phyloP scores from a whole-genome alignment of 192 early-diverging fungal species.

The Rhizophagus prolifer region DNA sequence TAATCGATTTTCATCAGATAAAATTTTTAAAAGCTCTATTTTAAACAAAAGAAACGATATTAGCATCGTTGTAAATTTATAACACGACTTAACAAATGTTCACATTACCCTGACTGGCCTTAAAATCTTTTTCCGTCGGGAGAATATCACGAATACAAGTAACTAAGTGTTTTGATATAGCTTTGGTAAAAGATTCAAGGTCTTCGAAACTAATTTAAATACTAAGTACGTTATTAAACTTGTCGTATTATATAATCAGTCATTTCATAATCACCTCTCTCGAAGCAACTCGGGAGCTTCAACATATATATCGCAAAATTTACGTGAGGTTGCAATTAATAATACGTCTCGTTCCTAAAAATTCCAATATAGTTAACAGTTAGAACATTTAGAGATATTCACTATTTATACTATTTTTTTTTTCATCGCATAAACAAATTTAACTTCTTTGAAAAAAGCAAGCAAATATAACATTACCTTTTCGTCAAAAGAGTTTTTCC shows the following conservation, averaged over 20 bases:
- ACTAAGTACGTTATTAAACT: neutral
- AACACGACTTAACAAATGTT: neutral
- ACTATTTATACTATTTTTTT: too few species aligned
- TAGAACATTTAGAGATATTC: too few species aligned
- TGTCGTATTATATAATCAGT: neutral
- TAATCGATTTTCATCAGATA: slow-evolving; percentile 38
- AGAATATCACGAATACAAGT: neutral
- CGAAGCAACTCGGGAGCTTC: slow-evolving; percentile 14
- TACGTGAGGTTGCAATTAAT: slow-evolving; percentile 28
- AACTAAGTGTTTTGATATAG: slow-evolving; percentile 28
- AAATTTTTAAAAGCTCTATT: slow-evolving; percentile 35
- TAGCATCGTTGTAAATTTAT: neutral
- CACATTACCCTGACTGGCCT: slow-evolving; percentile 37
- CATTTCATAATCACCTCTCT: slow-evolving; percentile 11
- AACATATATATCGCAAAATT: slow-evolving; percentile 37
- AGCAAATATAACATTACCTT: slow-evolving; percentile 17
- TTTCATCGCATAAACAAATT: too few species aligned
- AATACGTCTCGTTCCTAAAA: slow-evolving; percentile 38
- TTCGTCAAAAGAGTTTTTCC: slow-evolving; percentile 20
- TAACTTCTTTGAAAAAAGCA: too few species aligned
- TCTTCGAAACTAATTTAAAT: slow-evolving; percentile 28
- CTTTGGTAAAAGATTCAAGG: slow-evolving; percentile 32
- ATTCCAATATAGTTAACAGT: too few species aligned
- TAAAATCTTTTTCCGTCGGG: neutral
- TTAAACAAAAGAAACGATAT: slow-evolving; percentile 1